Evolutionary conservation across 2,329 filamentous ascomycete genomes (phyloP).

Genomic region (Talaromyces marneffei): DNA sequence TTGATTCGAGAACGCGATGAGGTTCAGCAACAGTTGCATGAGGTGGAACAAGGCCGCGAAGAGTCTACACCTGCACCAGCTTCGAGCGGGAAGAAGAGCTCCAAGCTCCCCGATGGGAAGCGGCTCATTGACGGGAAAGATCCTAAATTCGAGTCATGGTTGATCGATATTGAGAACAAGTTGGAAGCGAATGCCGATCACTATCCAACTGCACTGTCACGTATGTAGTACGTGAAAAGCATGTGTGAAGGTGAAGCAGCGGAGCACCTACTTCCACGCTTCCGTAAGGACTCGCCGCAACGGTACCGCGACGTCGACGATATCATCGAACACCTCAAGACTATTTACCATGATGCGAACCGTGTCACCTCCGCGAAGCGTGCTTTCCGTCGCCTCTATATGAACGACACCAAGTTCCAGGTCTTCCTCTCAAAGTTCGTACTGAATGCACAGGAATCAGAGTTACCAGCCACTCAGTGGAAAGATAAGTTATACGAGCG

Average conservation of each 20-base stretch:
- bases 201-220: neutral
- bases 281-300: neutral
- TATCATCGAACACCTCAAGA: conserved; percentile 1
- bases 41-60: too few relatives aligned
- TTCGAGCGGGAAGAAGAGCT: neutral
- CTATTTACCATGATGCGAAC: conserved; percentile 2
- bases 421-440: conserved; percentile 1
- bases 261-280: neutral
- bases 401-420: neutral
- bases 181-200: conserved; percentile 16
- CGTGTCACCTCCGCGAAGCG: neutral
- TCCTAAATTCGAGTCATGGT: conserved; percentile 14
- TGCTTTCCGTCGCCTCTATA: neutral
- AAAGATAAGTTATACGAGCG: conserved; percentile 2
- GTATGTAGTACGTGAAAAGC: conserved; percentile 7
- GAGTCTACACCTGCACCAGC: too few relatives aligned
- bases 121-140: conserved; percentile 14
- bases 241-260: neutral
- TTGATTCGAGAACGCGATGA: too few relatives aligned
- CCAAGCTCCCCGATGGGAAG: conserved; percentile 2
- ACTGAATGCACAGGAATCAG: neutral
- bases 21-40: too few relatives aligned
- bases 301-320: neutral
- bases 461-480: neutral
- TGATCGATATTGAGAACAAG: conserved; percentile 2